phyloP scores from a whole-genome alignment of 148 eudicot genomes.

The Cornus controversa region DNA sequence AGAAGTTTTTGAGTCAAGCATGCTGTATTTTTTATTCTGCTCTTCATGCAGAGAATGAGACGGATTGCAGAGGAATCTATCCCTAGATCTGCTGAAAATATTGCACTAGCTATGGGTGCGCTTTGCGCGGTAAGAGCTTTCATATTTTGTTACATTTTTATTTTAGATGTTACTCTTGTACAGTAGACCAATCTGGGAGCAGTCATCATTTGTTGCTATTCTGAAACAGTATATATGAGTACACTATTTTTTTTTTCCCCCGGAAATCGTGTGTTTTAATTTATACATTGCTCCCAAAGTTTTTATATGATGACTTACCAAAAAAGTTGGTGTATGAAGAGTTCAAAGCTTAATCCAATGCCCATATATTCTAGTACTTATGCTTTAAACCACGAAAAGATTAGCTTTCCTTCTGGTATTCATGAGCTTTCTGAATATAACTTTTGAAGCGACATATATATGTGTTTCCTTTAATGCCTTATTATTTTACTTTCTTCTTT shows the following conservation, averaged over 20 bases:
- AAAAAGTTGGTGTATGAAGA: too few species aligned
- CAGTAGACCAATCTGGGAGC: not conserved
- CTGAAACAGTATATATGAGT: not conserved
- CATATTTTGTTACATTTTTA: not conserved
- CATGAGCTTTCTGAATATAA: not conserved
- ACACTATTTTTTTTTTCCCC: not conserved
- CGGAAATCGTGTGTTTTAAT: not conserved
- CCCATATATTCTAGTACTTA: not conserved
- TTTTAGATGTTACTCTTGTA: not conserved
- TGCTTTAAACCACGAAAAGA: not conserved
- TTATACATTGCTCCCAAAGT: not conserved
- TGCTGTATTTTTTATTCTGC: not conserved
- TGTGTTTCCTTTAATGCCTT: not conserved
- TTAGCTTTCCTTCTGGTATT: not conserved
- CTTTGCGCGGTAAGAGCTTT: conserved; percentile 62
- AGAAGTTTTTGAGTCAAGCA: not conserved
- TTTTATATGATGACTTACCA: not conserved
- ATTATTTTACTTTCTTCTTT: not conserved
- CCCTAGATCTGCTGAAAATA: conserved; percentile 90
- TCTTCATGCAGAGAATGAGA: conserved; percentile 50
- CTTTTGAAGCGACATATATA: not conserved
- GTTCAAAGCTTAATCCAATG: not conserved
- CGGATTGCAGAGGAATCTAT: conserved; percentile 71
- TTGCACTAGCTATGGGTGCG: conserved; percentile 83
- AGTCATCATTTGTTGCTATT: not conserved